phyloP scores from a whole-genome alignment of 2,329 filamentous ascomycete species.

The Aphanoascus verrucosus region DNA sequence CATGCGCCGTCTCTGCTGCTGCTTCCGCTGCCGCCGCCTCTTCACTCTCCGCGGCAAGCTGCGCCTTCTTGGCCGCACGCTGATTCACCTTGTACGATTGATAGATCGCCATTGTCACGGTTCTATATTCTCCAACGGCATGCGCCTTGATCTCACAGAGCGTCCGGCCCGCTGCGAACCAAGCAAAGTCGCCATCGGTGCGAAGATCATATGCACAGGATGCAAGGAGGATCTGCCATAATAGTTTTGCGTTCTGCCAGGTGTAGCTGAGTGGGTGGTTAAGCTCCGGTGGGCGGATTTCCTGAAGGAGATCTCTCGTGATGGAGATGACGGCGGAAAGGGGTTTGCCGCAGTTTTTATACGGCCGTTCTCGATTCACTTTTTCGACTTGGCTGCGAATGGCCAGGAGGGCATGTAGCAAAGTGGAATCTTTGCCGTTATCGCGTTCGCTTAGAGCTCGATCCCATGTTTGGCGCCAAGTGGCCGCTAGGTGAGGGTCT shows the following conservation, averaged over 20 bases:
- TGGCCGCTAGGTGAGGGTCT: constrained; percentile 30
- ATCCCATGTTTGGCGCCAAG: constrained; percentile 23
- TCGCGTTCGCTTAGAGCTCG: constrained; percentile 16
- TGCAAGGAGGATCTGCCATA: constrained; percentile 30
- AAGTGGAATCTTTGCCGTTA: background rate
- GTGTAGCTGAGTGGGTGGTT: constrained; percentile 27
- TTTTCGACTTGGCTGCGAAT: constrained; percentile 19
- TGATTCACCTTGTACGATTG: constrained; percentile 8
- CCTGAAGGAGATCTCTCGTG: constrained; percentile 22
- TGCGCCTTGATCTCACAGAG: constrained; percentile 25
- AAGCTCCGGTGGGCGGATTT: constrained; percentile 24
- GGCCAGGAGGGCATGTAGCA: constrained; percentile 18
- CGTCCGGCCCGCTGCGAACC: constrained; percentile 21
- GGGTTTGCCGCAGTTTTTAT: constrained; percentile 10
- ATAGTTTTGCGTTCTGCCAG: constrained; percentile 26
- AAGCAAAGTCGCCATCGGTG: constrained; percentile 14
- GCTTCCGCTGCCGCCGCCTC: background rate
- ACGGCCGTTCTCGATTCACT: constrained; percentile 11
- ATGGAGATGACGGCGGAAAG: constrained; percentile 21
- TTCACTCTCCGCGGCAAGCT: background rate
- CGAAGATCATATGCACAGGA: constrained; percentile 28
- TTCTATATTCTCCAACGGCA: constrained; percentile 9
- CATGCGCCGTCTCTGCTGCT: background rate
- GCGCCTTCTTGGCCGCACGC: constrained; percentile 9
- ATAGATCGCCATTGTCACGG: constrained; percentile 10